phyloP scores from a whole-genome alignment of 768 basidiomycete species.

The Tulasnella sp. region DNA sequence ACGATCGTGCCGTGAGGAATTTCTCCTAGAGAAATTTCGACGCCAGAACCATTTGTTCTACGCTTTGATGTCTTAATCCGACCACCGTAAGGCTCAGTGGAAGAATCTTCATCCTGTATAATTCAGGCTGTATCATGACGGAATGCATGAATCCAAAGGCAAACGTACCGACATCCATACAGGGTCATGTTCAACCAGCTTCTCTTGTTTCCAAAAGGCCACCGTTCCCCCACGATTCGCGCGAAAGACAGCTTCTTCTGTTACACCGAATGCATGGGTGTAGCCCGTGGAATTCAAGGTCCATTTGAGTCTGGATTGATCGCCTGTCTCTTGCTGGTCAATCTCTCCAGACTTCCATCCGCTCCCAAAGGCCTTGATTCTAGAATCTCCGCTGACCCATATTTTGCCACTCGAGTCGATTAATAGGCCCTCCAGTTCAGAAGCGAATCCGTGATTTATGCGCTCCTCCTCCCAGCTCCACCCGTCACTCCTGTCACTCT shows the following conservation, averaged over 20 bases:
- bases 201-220: neutral
- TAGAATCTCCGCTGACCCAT: neutral
- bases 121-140: neutral
- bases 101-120: neutral
- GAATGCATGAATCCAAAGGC: neutral
- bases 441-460: neutral
- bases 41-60: neutral
- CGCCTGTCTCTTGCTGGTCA: neutral
- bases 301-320: neutral
- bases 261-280: neutral
- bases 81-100: neutral
- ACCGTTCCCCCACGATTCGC: neutral
- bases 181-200: neutral
- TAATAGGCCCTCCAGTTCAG: neutral
- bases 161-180: neutral
- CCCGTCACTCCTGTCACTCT: neutral
- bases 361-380: neutral
- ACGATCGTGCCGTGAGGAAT: neutral
- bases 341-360: neutral
- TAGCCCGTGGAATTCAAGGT: neutral
- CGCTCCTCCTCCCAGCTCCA: neutral
- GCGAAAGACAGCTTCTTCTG: neutral
- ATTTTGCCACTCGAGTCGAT: neutral
- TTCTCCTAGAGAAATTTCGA: constrained; percentile 8
- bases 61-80: neutral